Base-by-base conservation (phyloP, 2,329 filamentous ascomycete species). In the Cytospora mali region DNA sequence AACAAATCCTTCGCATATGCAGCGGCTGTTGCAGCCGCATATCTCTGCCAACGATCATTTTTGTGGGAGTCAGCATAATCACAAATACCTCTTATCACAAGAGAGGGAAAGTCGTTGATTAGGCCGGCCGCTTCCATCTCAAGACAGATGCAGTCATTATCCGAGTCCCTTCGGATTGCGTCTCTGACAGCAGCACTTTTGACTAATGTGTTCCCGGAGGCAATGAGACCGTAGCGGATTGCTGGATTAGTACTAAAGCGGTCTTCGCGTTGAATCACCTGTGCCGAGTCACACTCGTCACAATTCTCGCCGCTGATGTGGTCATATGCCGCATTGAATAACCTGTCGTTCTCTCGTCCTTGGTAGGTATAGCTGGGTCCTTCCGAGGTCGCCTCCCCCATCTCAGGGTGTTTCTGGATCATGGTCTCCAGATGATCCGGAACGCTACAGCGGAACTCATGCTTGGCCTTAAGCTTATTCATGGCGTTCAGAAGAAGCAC, bases 181-280 rank as follows among this genome's bases (percentile, higher is more conserved):
- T 76, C 72, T 1, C 75, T 66, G 5, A 64, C 7, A 1, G 9
- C 0, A 0, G 68, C 72, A 55, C 74, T 55, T 29, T 72, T 71
- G 62, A 77, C 72, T 13, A 75, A 1, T n/a, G 63, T 62, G 51
- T 75, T 73, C 0, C 51, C 72, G 0, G 71, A 75, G 1, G 72
- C 75, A 58, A 78, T 75, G 0, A 72, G 31, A 0, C 76, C 76
- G 31, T 74, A 75, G 58, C 76, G 74, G 2, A 77, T 64, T 13
- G 55, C 42, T 9, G 71, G 69, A 48, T 68, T 68, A 55, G 71
- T 66, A 1, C 69, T 62, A 3, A 52, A 61, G 62, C 35, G 14
- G 27, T 16, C n/a, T 23, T 49, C 21, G 46, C 64, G n/a, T 6
- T 59, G 29, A 10, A 31, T 7, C 46, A 49, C 13, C 2, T 49